phyloP scores from a whole-genome alignment of 2,329 filamentous ascomycete genomes.

The Cladosporium sp. region DNA sequence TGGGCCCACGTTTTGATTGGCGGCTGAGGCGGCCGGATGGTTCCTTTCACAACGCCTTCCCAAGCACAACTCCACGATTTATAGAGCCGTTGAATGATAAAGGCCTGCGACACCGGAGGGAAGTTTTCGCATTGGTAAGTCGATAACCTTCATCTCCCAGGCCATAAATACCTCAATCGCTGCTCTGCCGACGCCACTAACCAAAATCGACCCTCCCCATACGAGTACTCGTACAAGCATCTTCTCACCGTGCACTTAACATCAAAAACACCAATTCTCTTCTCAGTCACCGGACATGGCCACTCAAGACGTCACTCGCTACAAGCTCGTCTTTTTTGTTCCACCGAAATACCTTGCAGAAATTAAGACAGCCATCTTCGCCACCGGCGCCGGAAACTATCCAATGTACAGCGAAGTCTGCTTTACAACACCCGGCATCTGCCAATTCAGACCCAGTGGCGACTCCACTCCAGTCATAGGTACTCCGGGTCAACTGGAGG shows the following conservation, averaged over 20 bases:
- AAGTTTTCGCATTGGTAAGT: no score
- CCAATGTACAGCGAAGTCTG: slow-evolving; percentile 44
- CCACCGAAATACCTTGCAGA: slow-evolving; percentile 34
- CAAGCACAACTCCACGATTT: no score
- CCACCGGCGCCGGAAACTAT: slow-evolving; percentile 41
- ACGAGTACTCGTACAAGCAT: no score
- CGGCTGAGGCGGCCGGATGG: no score
- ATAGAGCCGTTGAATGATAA: no score
- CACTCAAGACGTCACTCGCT: slow-evolving; percentile 17
- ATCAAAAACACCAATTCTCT: not conserved
- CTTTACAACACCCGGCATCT: slow-evolving; percentile 48
- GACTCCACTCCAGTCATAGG: slow-evolving; percentile 62
- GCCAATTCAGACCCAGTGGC: slow-evolving; percentile 62
- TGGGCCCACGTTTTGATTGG: no score
- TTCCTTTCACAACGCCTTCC: no score
- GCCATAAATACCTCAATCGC: no score
- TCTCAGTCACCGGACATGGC: not conserved
- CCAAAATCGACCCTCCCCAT: no score
- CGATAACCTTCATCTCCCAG: no score
- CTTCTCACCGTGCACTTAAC: not conserved
- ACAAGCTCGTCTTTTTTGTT: slow-evolving; percentile 45
- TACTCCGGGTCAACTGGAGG: slow-evolving; percentile 52
- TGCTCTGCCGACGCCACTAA: no score
- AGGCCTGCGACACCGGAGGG: no score
- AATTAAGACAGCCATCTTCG: slow-evolving; percentile 44